These are phyloP conservation scores for Mediolabrus comicus DNA, from an alignment of 108 stramenopile genomes.

Conservation along the genomic window DNA sequence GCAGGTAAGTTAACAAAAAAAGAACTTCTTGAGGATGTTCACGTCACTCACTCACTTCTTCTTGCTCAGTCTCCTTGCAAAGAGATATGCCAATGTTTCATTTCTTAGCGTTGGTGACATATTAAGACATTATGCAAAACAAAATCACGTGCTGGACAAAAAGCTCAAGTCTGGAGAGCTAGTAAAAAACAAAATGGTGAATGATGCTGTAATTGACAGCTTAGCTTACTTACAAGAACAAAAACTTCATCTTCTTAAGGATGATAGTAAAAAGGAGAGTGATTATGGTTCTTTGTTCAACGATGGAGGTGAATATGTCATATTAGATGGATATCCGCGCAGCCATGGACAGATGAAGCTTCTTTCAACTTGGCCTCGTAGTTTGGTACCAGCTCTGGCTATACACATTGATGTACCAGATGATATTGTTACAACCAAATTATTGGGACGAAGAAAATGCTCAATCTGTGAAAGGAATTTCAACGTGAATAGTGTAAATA, in stretches of 20 bases:
- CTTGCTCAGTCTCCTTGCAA: constrained; percentile 31
- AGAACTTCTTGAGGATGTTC: not conserved
- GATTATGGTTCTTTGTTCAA: not conserved
- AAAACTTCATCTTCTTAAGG: not conserved
- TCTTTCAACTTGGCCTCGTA: constrained; percentile 55
- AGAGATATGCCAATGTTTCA: constrained; percentile 25
- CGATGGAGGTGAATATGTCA: constrained; percentile 7
- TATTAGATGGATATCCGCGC: constrained; percentile 86
- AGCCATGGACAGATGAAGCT: constrained; percentile 54
- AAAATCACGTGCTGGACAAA: constrained; percentile 22
- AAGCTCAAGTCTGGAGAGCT: constrained; percentile 53
- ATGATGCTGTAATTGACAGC: constrained; percentile 43
- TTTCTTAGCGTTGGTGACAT: constrained; percentile 68
- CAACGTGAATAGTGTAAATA: constrained; percentile 63
- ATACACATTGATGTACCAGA: constrained; percentile 75
- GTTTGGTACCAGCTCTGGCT: constrained; percentile 40
- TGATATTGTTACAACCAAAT: constrained; percentile 65
- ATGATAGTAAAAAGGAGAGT: not conserved
- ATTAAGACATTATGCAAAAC: constrained; percentile 36
- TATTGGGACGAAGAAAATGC: constrained; percentile 74
- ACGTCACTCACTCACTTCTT: no score
- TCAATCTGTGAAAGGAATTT: constrained; percentile 52
- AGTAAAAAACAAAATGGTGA: constrained; percentile 59
- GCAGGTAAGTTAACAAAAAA: not conserved
- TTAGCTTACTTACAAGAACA: constrained; percentile 15